Evolutionary conservation across 2,329 filamentous ascomycete genomes (phyloP).

Genomic region (Aureobasidium sp.): DNA sequence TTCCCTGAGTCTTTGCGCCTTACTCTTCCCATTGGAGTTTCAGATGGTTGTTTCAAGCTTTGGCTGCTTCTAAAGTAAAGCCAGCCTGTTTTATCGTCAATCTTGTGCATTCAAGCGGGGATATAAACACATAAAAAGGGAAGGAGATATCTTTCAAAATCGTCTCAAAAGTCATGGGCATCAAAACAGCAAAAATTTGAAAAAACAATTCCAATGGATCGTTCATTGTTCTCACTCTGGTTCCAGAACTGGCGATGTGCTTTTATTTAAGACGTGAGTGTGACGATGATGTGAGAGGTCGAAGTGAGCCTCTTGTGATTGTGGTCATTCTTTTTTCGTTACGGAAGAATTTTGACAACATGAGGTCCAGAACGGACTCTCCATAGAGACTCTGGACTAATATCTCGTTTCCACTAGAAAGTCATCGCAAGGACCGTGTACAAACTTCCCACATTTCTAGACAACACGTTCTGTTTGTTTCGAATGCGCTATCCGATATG

Average conservation of each 20-base stretch:
- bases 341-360: too few relatives aligned
- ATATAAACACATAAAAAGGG: neutral
- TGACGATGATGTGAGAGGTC: too few relatives aligned
- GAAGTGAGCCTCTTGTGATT: too few relatives aligned
- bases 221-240: neutral
- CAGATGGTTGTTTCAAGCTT: neutral
- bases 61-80: neutral
- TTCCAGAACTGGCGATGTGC: neutral
- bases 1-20: neutral
- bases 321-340: too few relatives aligned
- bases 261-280: neutral
- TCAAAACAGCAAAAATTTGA: neutral
- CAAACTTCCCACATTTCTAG: too few relatives aligned
- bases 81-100: too few relatives aligned
- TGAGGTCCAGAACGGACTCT: too few relatives aligned
- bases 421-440: too few relatives aligned
- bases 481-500: too few relatives aligned
- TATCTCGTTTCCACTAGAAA: too few relatives aligned
- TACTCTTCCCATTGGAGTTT: neutral
- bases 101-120: neutral
- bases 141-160: neutral
- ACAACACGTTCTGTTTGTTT: too few relatives aligned
- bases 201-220: neutral
- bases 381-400: too few relatives aligned
- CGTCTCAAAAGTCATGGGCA: neutral